These are phyloP conservation scores for Stephanodiscus minutulus DNA, from an alignment of 108 stramenopile genomes.

Conservation along the genomic window DNA sequence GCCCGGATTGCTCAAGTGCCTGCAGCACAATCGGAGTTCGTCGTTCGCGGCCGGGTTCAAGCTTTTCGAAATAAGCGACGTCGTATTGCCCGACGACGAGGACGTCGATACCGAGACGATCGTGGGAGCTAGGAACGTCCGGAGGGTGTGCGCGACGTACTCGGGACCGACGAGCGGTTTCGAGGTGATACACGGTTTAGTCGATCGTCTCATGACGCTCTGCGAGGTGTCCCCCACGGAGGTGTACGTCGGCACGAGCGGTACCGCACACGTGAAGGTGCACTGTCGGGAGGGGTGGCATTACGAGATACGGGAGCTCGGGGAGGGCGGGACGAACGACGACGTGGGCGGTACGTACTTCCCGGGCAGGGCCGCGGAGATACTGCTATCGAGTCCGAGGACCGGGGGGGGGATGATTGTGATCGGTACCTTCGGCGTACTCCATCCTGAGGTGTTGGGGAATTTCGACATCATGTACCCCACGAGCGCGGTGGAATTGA, in stretches of 20 bases:
- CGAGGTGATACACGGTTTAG: constrained; percentile 97
- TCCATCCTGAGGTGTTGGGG: constrained; percentile 94
- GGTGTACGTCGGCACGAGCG: constrained; percentile 70
- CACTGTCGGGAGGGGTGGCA: constrained; percentile 82
- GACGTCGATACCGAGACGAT: constrained; percentile 85
- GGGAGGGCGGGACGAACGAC: constrained; percentile 46
- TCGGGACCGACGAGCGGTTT: constrained; percentile 96
- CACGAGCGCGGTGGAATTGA: constrained; percentile 87
- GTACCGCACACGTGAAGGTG: constrained; percentile 69
- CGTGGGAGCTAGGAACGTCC: constrained; percentile 91
- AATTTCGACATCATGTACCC: constrained; percentile 95
- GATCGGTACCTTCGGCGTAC: constrained; percentile 94
- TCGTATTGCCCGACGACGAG: constrained; percentile 88
- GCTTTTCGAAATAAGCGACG: constrained; percentile 95
- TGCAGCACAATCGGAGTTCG: constrained; percentile 89
- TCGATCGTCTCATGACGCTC: constrained; percentile 94
- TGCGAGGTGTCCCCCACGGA: constrained; percentile 89
- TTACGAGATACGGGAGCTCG: constrained; percentile 71
- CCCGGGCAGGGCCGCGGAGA: constrained; percentile 93
- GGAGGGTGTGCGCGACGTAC: constrained; percentile 90
- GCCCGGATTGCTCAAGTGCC: constrained; percentile 94
- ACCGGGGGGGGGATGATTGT: constrained; percentile 41
- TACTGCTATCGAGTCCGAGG: constrained; percentile 78
- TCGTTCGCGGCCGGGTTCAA: constrained; percentile 86
- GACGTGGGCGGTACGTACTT: constrained; percentile 86